Base-by-base conservation (phyloP, 169 alveolate species). In the Eimeria tenella region DNA sequence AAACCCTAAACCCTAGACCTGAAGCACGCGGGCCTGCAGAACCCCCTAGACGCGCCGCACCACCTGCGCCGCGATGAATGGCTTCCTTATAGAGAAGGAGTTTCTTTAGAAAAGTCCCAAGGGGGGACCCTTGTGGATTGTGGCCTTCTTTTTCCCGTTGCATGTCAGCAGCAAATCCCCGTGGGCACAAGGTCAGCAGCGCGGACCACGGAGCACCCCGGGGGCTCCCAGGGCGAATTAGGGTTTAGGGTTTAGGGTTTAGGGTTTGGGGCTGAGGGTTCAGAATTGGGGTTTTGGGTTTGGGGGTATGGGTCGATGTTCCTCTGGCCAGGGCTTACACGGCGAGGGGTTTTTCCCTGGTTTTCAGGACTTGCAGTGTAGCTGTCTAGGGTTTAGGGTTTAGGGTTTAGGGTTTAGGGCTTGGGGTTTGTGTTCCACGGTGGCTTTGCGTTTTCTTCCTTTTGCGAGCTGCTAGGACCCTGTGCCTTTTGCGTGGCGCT, bases 41-140 rank as follows among this genome's bases (percentile, higher is more conserved):
- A 99, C 94, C 99, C 99, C 4, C 97, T 99, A 62, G 99, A 99
- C 95, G 99, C 99, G 19, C 99, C 99, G 65, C 99, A 99, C 95
- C 99, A 99, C 95, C 96, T 99, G 89, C 96, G 99, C 77, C 97
- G 97, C 23, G 97, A 97, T 83, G 99, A 99, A 94, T 98, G 99
- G 99, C 96, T 98, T 87, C 99, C 99, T 56, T 98, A 96, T 96
- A 95, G 98, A 89, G 96, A 94, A 63, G 93, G 88, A 81, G 94
- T 82, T 31, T 31, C 42, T 31, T 31, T 31, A 31, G 42, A 31
- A 31, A 31, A 31, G 42, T 31, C 42, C 42, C 42, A 31, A 31
- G 42, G 42, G 68, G 77, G 77, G 42, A 13, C 42, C 77, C 77
- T 68, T 68, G 77, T 68, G 77, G 77, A 68, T 15, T 68, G 77